Base-by-base conservation (phyloP, 805 yeast genomes). In the Sugiyamaella mastotermitis region DNA sequence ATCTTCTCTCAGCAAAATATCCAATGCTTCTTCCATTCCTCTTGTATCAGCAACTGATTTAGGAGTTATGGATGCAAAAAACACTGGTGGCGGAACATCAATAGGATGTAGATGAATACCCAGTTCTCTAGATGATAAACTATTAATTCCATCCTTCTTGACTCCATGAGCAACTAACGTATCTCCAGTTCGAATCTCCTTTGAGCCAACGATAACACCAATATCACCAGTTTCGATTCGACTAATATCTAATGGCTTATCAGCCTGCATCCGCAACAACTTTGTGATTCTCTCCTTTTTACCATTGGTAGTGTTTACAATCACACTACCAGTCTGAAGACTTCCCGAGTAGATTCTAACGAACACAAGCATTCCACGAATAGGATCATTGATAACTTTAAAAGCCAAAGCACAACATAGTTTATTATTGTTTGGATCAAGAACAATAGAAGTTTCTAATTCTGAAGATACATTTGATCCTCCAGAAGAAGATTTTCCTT, bases 281-380 rank as follows among this genome's bases (percentile, higher is more conserved):
- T 78, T 82, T 9, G 82, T 77, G 13, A 85, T 68, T 36, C 77
- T 72, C 38, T 85, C 69, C 41, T 72, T 75, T 35, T 74, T 72
- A 0, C 83, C 84, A 0, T 82, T 80, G 31, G 83, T 67, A 1
- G 92, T 76, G 53, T 86, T 84, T 37, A 72, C 57, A 5, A 86
- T 72, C 0, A 72, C 72, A 11, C 80, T 62, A 37, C 82, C 81
- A 28, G 80, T 69, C 38, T 68, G 69, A 13, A 92, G 58, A 28
- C 66, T 71, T 0, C 98, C 98, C 35, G 88, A 74, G 62, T 92
- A 92, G 3, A 92, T 92, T 40, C 98, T 68, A 19, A 90, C 79
- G 56, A 80, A 92, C 5, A 84, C 80, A 80, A 88, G 76, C 1
- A 78, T 69, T 1, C 96, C 95, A 45, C 87, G 71, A 15, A 53